Base-by-base conservation (phyloP, 2,329 filamentous ascomycete species). In the Westerdykella sp. region DNA sequence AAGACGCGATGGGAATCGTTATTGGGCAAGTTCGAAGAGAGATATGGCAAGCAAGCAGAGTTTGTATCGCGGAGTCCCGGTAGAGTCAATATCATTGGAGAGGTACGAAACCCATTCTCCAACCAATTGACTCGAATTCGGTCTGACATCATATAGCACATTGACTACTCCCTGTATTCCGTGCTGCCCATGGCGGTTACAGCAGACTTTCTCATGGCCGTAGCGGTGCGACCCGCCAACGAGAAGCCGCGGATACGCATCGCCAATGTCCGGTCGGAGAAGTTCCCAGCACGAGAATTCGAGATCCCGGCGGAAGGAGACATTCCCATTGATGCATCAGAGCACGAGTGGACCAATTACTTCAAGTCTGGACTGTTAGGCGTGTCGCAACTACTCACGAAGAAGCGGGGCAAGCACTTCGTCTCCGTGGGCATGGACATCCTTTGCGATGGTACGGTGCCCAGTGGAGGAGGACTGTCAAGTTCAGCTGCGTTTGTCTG, bases 341-440 rank as follows among this genome's bases (percentile, higher is more conserved):
- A 84, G 54, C 85, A 94, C 53, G 89, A 96, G 70, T 98, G 93
- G 93, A 86, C 88, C 45, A 98, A 97, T 67, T 98, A 98, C 75
- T 97, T 98, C 79, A 94, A 93, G 72, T 87, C 88, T 42, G 93
- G 93, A 0, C 74, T 97, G 39, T 75, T 80, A 30, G 93, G 90
- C 23, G 91, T 91, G 1, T 70, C 95, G 43, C 79, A 86, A 56
- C 74, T 95, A 46, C 72, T 98, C 51, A 77, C 80, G 39, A 70
- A 75, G 62, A 80, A 82, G 68, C 84, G 84, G 23, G 78, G 79
- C 28, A 71, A 73, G 9, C 70, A 69, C 37, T 85, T 88, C 61
- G 74, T 74, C 35, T 84, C 87, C 2, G 77, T 78, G 39, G 85
- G 85, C 57, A 88, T 98, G 83, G 81, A 94, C 54, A 79, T 97